Evolutionary conservation across 169 alveolate genomes (phyloP).

Genomic region (Cyclospora cayetanensis): DNA sequence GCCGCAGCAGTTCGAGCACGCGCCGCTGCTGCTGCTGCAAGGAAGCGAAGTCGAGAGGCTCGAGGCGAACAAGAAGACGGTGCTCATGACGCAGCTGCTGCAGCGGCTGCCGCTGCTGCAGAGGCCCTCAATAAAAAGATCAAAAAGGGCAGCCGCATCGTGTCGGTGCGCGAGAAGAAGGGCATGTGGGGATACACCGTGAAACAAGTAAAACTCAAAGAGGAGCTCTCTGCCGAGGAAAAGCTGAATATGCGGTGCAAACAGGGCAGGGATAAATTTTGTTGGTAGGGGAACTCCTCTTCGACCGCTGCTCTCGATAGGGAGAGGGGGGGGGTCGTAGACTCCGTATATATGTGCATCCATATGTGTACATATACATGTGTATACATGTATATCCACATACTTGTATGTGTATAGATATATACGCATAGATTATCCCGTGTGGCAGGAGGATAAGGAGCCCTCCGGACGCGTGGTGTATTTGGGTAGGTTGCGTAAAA

Average conservation of each 20-base stretch:
- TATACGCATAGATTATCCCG: too few relatives aligned
- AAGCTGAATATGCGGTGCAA: conserved; percentile 77
- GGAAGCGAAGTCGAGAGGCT: neutral
- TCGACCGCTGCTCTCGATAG: too few relatives aligned
- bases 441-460: too few relatives aligned
- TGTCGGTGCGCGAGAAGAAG: conserved; percentile 75
- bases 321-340: too few relatives aligned
- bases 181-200: conserved; percentile 78
- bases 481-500: too few relatives aligned
- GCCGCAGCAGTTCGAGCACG: neutral
- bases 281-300: too few relatives aligned
- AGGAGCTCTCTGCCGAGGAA: conserved; percentile 79
- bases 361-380: too few relatives aligned
- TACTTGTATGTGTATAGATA: too few relatives aligned
- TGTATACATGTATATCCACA: too few relatives aligned
- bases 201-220: conserved; percentile 38
- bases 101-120: conserved; percentile 30
- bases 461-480: too few relatives aligned
- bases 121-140: conserved; percentile 32
- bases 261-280: conserved; percentile 81
- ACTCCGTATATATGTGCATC: too few relatives aligned
- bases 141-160: conserved; percentile 19
- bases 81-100: neutral
- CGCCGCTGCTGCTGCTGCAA: neutral
- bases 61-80: neutral